phyloP scores from a whole-genome alignment of 2,329 filamentous ascomycete species.

The Fusarium praegraminearum region DNA sequence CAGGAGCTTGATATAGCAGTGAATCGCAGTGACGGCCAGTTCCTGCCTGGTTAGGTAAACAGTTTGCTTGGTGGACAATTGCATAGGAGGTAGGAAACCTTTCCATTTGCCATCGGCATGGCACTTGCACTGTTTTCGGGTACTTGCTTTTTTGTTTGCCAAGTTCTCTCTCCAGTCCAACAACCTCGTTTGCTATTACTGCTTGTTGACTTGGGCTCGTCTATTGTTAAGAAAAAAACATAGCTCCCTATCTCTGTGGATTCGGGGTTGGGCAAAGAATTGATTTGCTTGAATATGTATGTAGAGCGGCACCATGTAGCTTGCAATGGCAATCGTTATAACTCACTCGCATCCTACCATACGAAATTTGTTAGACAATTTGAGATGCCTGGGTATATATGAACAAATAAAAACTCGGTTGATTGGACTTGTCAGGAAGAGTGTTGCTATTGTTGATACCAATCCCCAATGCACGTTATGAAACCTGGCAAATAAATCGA shows the following conservation, averaged over 20 bases:
- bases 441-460: background rate
- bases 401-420: background rate
- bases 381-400: background rate
- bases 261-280: background rate
- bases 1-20: background rate
- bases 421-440: background rate
- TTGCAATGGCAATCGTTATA: background rate
- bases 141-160: background rate
- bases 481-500: background rate
- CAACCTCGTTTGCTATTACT: background rate
- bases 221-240: background rate
- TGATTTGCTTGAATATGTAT: background rate
- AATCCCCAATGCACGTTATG: background rate
- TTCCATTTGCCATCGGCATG: conserved; percentile 17
- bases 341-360: background rate
- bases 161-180: background rate
- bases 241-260: background rate
- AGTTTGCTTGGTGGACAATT: background rate
- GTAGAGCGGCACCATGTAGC: background rate
- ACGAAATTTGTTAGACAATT: background rate
- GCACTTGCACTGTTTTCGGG: conserved; percentile 10
- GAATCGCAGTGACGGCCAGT: background rate
- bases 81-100: background rate
- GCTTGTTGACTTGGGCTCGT: background rate
- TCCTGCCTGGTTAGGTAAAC: background rate